Conservation (phyloP, 202 grass and related monocot species). For the Carex arenaria region DNA sequence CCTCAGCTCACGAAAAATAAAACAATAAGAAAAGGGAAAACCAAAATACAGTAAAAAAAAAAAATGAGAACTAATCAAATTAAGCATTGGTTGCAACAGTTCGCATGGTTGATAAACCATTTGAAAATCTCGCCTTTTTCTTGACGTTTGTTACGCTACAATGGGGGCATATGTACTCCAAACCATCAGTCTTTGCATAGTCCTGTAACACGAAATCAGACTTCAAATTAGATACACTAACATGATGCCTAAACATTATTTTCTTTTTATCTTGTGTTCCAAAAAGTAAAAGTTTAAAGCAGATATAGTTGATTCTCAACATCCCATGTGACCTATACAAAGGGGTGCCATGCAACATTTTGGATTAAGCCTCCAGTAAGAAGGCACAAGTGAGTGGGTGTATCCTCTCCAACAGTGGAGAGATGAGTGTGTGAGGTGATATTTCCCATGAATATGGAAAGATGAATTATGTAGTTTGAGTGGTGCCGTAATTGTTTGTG, state of each 20-base stretch:
- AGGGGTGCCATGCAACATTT: not conserved
- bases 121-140: slow-evolving; percentile 33
- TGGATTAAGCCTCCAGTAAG: too few relatives aligned
- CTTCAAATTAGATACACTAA: slow-evolving; percentile 7
- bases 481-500: too few relatives aligned
- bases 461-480: too few relatives aligned
- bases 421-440: too few relatives aligned
- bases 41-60: not conserved
- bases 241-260: not conserved
- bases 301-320: not conserved
- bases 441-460: too few relatives aligned
- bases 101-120: slow-evolving; percentile 22
- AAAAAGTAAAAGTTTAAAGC: not conserved
- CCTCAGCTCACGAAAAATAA: not conserved
- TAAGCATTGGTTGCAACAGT: slow-evolving; percentile 29
- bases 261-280: not conserved
- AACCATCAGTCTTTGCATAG: slow-evolving; percentile 62
- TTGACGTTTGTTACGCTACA: slow-evolving; percentile 47
- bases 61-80: not conserved
- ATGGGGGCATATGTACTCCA: slow-evolving; percentile 59
- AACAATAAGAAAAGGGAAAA: slow-evolving; percentile 20
- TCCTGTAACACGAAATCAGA: slow-evolving; percentile 40
- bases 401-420: too few relatives aligned
- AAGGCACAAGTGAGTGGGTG: too few relatives aligned
- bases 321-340: not conserved